Evolutionary conservation across 2,329 filamentous ascomycete species (phyloP).

Genomic region (Leptographium lundbergii): DNA sequence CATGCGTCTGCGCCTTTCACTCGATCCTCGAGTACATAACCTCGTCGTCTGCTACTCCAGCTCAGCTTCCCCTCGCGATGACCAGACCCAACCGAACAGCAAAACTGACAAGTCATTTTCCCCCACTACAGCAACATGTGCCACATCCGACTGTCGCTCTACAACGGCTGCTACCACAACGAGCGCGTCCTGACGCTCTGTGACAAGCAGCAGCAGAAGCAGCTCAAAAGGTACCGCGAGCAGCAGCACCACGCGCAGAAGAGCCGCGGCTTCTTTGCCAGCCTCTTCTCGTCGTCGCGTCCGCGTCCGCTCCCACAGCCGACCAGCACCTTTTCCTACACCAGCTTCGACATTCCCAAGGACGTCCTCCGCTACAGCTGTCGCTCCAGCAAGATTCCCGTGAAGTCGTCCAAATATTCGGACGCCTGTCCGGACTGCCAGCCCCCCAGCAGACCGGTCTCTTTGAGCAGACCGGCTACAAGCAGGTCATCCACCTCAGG

Average conservation of each 20-base stretch:
- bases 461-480: too few relatives aligned
- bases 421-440: too few relatives aligned
- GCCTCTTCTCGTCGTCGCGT: neutral
- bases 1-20: too few relatives aligned
- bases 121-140: slow-evolving; percentile 1
- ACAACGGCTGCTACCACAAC: slow-evolving; percentile 3
- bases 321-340: neutral
- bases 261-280: neutral
- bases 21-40: too few relatives aligned
- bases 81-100: neutral
- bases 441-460: too few relatives aligned
- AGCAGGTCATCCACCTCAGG: too few relatives aligned
- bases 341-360: neutral
- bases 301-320: slow-evolving; percentile 1
- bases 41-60: too few relatives aligned
- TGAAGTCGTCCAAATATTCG: neutral
- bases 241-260: neutral
- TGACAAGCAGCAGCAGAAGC: neutral
- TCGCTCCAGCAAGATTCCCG: neutral
- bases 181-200: slow-evolving; percentile 5
- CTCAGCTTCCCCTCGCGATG: too few relatives aligned
- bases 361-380: neutral
- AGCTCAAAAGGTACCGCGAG: neutral
- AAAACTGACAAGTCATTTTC: neutral
- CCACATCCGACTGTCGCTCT: slow-evolving; percentile 1